Evolutionary conservation across 371 early-diverging fungal species (phyloP), one percentile per base, ranked within the genome.

Genomic region (Chytridium lagenaria): DNA sequence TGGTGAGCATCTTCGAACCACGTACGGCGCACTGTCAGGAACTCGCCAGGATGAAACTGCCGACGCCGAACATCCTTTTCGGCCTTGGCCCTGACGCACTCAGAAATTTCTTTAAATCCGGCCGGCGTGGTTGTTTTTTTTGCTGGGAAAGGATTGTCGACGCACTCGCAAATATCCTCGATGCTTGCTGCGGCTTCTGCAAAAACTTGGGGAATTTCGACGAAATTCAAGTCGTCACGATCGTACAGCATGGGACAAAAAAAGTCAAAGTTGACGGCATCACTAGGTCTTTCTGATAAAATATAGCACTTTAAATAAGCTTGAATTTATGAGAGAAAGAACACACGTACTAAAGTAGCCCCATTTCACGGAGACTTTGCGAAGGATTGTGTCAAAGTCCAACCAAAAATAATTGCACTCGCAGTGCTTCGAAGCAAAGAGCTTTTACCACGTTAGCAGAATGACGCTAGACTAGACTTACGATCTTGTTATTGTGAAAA

Each of bases 341-440:
- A 55, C 10, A 55, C 10, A 55, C 26, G 23, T 7, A 10, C 5
- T 19, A 7, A 44, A 12, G 19, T 5, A 52, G 55, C 44, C 44
- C 44, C 44, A 61, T 7, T 28, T 3, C 3, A 61, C 61, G 7
- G 3, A 15, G 12, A 61, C 61, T 23, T 61, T 61, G 7, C 37
- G 16, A 7, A 61, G 10, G 2, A 61, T 36, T 5, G 19, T 12
- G 12, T 61, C 36, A 34, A 61, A 61, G 34, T 28, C 16, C 5
- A 33, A 34, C 61, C 61, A 61, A 33, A 12, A 23, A 34, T 7
- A 16, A 37, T 34, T 61, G 61, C 61, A 61, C 26, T 61, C 61
- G 37, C 61, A 61, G 23, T 61, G 61, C 12, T 10, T 31, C 30
- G 61, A 61, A 5, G 61, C 61, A 61, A 34, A 61, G 15, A 61